Percentiles rank a stretch among this genome's conserved stretches.
Conservation (phyloP, 192 early-diverging fungal species). For the Rhizoclosmatium globosum region DNA sequence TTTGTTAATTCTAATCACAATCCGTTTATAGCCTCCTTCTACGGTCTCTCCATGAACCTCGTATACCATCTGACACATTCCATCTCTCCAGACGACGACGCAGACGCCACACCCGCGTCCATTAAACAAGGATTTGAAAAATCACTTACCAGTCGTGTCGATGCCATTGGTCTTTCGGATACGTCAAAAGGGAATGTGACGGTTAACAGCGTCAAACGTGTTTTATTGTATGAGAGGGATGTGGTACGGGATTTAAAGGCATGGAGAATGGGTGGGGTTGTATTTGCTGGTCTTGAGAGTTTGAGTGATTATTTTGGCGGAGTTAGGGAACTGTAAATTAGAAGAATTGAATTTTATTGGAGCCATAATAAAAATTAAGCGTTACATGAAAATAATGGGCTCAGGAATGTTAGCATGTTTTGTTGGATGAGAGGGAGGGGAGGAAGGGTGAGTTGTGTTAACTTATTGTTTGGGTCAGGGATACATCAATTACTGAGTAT, state of each 20-base stretch:
- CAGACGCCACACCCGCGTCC: not conserved
- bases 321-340: too few species aligned
- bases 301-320: too few species aligned
- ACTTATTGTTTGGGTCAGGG: too few species aligned
- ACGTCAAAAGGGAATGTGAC: not conserved
- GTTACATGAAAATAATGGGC: too few species aligned
- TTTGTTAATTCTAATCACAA: not conserved
- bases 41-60: not conserved
- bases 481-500: too few species aligned
- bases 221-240: too few species aligned
- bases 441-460: not conserved
- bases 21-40: not conserved
- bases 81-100: not conserved
- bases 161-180: not conserved
- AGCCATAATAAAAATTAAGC: too few species aligned
- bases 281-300: not conserved
- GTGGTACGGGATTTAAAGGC: not conserved
- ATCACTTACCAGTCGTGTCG: too few species aligned
- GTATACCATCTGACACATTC: not conserved
- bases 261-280: not conserved
- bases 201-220: not conserved
- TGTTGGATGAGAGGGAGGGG: not conserved
- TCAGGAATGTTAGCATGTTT: too few species aligned
- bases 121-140: not conserved
- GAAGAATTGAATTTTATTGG: too few species aligned